Conservation (phyloP, 73 alveolate genomes). For the Paramecium sexaurelia region DNA sequence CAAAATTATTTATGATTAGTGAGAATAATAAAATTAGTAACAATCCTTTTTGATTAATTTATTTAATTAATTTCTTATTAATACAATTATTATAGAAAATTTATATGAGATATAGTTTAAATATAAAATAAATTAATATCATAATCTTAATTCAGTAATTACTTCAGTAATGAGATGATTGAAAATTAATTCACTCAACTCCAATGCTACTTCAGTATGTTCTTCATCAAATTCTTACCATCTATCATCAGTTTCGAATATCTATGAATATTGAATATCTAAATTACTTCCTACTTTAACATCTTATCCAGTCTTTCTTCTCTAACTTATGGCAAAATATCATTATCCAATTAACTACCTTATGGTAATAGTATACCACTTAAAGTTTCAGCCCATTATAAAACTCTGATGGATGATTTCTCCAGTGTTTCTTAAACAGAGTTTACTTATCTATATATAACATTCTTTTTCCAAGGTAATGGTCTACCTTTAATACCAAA, state of each 20-base stretch:
- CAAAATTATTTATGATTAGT: slow-evolving; percentile 26
- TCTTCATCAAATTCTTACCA: slow-evolving; percentile 76
- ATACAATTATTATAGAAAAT: no score
- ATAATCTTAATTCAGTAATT: neutral
- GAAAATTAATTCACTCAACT: slow-evolving; percentile 37
- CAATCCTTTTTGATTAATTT: neutral
- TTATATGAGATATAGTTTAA: neutral
- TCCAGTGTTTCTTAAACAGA: slow-evolving; percentile 10
- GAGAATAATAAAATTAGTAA: neutral
- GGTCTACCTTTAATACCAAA: slow-evolving; percentile 91
- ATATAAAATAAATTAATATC: slow-evolving; percentile 1
- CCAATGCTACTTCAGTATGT: slow-evolving; percentile 66
- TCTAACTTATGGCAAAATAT: slow-evolving; percentile 57
- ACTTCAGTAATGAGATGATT: slow-evolving; percentile 29
- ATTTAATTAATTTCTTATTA: neutral
- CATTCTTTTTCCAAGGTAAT: slow-evolving; percentile 81
- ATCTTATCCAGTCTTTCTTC: slow-evolving; percentile 70
- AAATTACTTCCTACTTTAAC: slow-evolving; percentile 59
- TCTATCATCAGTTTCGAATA: slow-evolving; percentile 64
- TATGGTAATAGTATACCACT: slow-evolving; percentile 58
- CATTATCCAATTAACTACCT: slow-evolving; percentile 48
- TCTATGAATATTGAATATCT: neutral
- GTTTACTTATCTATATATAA: slow-evolving; percentile 1
- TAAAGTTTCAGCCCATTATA: slow-evolving; percentile 62
- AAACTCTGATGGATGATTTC: slow-evolving; percentile 17